These are phyloP conservation scores for Lipomyces yamanashiensis DNA, from an alignment of 805 yeast species.

Conservation along the genomic window DNA sequence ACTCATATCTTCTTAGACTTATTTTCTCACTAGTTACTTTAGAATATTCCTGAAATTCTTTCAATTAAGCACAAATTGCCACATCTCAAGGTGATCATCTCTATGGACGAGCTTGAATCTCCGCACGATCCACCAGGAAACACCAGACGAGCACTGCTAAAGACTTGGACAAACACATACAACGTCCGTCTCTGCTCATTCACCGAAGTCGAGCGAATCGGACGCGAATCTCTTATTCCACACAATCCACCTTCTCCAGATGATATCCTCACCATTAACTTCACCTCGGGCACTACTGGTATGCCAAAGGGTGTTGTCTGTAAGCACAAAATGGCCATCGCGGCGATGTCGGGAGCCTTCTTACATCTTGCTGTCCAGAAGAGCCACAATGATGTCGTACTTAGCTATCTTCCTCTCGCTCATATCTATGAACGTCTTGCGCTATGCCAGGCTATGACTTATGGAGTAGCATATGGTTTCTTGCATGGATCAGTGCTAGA, in stretches of 20 bases:
- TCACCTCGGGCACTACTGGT: constrained; percentile 82
- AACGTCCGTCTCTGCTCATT: constrained; percentile 27
- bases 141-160: constrained; percentile 47
- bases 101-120: constrained; percentile 55
- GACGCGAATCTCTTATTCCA: constrained; percentile 54
- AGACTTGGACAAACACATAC: constrained; percentile 27
- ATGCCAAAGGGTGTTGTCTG: constrained; percentile 71
- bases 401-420: constrained; percentile 58
- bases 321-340: constrained; percentile 51
- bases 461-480: constrained; percentile 60
- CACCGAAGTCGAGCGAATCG: constrained; percentile 47
- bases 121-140: constrained; percentile 40
- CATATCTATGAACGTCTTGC: constrained; percentile 61
- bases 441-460: constrained; percentile 50
- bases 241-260: constrained; percentile 57
- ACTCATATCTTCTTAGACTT: not conserved
- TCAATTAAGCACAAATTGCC: constrained; percentile 52
- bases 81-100: constrained; percentile 56
- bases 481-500: constrained; percentile 57
- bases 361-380: constrained; percentile 22
- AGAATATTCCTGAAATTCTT: constrained; percentile 53
- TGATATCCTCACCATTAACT: constrained; percentile 63
- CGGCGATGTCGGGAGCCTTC: constrained; percentile 21
- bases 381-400: constrained; percentile 47
- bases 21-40: constrained; percentile 42